phyloP scores from a whole-genome alignment of 345 rosid species.

The Brassica rapa region DNA sequence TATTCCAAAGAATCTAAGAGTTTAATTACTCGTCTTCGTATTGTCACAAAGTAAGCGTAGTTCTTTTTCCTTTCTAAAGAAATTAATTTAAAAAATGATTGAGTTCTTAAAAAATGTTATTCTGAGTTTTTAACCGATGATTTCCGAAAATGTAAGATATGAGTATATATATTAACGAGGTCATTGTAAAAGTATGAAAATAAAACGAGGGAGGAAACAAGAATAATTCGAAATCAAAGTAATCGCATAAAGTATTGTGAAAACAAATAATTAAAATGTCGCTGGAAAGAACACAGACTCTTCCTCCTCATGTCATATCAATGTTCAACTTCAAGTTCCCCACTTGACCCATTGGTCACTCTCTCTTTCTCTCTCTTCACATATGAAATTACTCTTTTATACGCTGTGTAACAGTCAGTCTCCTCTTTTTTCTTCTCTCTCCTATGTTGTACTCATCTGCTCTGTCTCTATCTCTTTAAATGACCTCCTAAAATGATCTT shows the following conservation, averaged over 20 bases:
- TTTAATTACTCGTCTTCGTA: no score
- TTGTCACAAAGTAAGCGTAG: neutral
- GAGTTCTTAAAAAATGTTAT: neutral
- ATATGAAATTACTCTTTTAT: constrained; percentile 43
- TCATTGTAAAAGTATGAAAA: constrained; percentile 34
- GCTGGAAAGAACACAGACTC: constrained; percentile 42
- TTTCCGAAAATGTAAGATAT: constrained; percentile 18
- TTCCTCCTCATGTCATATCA: constrained; percentile 42
- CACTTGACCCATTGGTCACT: constrained; percentile 40
- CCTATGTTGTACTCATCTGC: constrained; percentile 41
- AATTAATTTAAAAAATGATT: neutral
- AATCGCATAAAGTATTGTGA: constrained; percentile 29
- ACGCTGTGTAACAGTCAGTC: constrained; percentile 57
- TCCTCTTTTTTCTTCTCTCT: constrained; percentile 38
- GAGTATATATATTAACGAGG: constrained; percentile 9
- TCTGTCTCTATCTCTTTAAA: constrained; percentile 35
- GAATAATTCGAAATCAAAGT: constrained; percentile 35
- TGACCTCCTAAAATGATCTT: constrained; percentile 20
- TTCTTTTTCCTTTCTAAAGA: neutral
- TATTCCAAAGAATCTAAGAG: no score
- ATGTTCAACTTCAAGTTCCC: constrained; percentile 45
- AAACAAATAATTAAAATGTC: constrained; percentile 13
- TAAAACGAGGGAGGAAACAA: constrained; percentile 32
- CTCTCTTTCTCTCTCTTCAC: constrained; percentile 32
- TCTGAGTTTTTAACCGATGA: constrained; percentile 32